Base-by-base conservation (phyloP, 1,139 yeast genomes). In the Taphrina pruni region DNA sequence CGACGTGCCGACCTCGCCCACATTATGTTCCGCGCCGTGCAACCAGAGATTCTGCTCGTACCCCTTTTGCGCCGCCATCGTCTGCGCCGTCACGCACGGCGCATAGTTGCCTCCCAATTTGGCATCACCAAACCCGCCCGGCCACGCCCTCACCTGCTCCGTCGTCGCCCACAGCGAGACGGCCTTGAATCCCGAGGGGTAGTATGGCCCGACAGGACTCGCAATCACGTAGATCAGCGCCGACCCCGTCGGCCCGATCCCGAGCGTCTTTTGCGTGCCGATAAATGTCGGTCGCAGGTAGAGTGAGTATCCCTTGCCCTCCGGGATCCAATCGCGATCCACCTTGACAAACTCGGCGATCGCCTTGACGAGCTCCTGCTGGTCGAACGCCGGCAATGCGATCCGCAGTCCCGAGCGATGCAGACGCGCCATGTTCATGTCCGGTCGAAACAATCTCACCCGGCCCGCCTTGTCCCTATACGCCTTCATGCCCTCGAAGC, bases 1-100 rank as follows among this genome's bases (percentile, higher is more conserved):
- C 98, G 94, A 94, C 71, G 98, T 92, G 74, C 99, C 99, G 71
- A 90, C 98, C 81, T 94, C 99, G 73, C 98, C 94, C 76, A 94
- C 85, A 78, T 87, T 81, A 72, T 92, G 91, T 76, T 93, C 94
- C 65, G 89, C 90, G 70, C 97, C 97, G 77, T 93, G 92, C 75
- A 94, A 83, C 99, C 99, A 94, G 79, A 94, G 83, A 83, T 93
- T 92, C 81, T 94, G 99, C 78, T 89, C 93, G 83, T 87, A 93
- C 60, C 99, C 99, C 77, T 89, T 86, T 58, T 83, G 77, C 66
- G 97, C 96, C 65, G 99, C 98, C 80, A 87, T 86, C 74, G 86
- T 81, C 81, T 90, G 97, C 41, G 98, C 97, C 76, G 86, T 84
- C 76, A 93, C 86, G 79, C 97, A 90, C 70, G 98, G 97, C 56